Evolutionary conservation across 805 yeast genomes (phyloP).

Genomic region (Pichia heedii): DNA sequence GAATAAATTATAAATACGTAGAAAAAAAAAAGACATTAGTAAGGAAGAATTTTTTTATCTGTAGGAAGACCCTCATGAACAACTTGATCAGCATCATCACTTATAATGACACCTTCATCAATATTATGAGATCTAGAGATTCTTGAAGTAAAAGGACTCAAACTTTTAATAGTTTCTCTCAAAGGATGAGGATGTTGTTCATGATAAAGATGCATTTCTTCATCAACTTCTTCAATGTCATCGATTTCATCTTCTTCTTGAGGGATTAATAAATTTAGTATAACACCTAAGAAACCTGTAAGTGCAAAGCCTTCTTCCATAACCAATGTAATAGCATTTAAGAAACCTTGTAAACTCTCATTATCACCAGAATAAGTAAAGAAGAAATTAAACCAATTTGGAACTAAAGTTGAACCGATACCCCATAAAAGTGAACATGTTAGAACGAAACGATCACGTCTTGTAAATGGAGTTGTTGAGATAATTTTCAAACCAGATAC

Average conservation of each 20-base stretch:
- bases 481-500: conserved; percentile 52
- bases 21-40: neutral
- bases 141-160: conserved; percentile 10
- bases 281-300: conserved; percentile 44
- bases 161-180: conserved; percentile 7
- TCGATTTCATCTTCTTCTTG: conserved; percentile 42
- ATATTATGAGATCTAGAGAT: conserved; percentile 6
- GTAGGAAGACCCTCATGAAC: conserved; percentile 2
- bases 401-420: conserved; percentile 39
- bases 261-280: conserved; percentile 40
- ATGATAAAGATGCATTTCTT: conserved; percentile 17
- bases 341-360: conserved; percentile 36
- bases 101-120: conserved; percentile 13
- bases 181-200: conserved; percentile 13
- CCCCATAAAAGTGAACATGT: conserved; percentile 46
- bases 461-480: conserved; percentile 42
- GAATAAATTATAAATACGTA: too few relatives aligned
- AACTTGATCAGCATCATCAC: conserved; percentile 2
- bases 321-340: conserved; percentile 43
- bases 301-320: conserved; percentile 53
- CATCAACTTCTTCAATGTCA: conserved; percentile 31
- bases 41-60: conserved; percentile 12
- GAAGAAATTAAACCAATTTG: conserved; percentile 38
- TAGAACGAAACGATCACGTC: conserved; percentile 48
- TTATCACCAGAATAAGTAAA: conserved; percentile 44